Base-by-base conservation (phyloP, 352 stramenopile species). In the Pythium rhizo-oryzae region DNA sequence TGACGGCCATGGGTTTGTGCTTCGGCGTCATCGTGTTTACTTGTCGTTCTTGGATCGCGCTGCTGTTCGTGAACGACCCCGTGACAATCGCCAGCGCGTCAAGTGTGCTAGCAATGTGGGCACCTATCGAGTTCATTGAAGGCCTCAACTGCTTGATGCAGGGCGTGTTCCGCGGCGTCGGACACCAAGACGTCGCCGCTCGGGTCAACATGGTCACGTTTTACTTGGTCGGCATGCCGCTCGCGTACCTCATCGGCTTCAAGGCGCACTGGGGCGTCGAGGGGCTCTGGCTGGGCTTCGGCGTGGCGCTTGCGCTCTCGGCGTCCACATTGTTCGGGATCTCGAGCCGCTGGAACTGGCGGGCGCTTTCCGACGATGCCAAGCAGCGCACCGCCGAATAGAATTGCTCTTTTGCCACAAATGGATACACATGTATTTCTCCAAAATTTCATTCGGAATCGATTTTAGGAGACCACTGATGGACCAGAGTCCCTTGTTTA, bases 261-360 rank as follows among this genome's bases (percentile, higher is more conserved):
- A 52, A 66, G 11, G 78, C 75, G 24, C 24, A 62, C 0, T 79
- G 74, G 47, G 70, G 74, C 43, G 69, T 93, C 43, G 85, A 89
- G 55, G 89, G 89, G 4, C 69, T 96, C 46, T 96, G 89, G 89
- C 58, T 91, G 15, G 86, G 89, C 43, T 93, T 96, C 51, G 87
- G 81, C 28, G 44, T 75, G 12, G 84, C 82, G 30, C 75, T 92
- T 9, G 62, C 59, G 19, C 24, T 71, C 13, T 81, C 77, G 47
- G 68, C 78, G 16, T 58, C 59, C 23, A 71, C 72, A 18, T 66
- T 71, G 39, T 67, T 61, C 37, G 57, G 57, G 18, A 67, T 76
- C 54, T 66, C 86, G 8, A 63, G 74, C 24, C 57, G 52, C 54
- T 81, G 72, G 50, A 72, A 83, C 64, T 89, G 81, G 81, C 55